Evolutionary conservation across 2,329 filamentous ascomycete species (phyloP).

Genomic region (Mariannaea sp.): DNA sequence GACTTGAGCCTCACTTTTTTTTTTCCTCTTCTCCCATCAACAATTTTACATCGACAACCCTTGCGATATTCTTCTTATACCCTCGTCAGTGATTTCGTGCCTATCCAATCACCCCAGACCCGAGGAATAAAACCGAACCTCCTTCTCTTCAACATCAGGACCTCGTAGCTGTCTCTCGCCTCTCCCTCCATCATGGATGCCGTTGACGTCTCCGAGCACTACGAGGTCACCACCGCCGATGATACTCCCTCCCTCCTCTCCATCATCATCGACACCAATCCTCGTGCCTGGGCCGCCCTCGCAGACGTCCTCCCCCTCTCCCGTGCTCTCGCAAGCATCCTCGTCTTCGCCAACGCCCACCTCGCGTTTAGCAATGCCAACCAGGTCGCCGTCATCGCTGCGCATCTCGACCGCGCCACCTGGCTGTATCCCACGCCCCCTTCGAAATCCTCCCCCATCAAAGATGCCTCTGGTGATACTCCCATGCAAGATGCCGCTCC

Average conservation of each 20-base stretch:
- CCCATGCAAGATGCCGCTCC: constrained; percentile 57
- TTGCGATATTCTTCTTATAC: background rate
- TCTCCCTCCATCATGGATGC: constrained; percentile 53
- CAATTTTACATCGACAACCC: background rate
- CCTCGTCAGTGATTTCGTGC: background rate
- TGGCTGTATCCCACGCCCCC: constrained; percentile 80
- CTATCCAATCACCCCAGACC: background rate
- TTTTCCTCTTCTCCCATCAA: background rate
- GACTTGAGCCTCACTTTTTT: constrained; percentile 8
- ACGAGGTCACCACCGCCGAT: constrained; percentile 58
- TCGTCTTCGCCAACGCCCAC: constrained; percentile 97
- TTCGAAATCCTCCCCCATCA: constrained; percentile 29
- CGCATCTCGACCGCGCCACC: constrained; percentile 81
- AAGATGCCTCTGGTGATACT: constrained; percentile 55
- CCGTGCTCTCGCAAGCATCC: constrained; percentile 81
- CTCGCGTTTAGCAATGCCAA: constrained; percentile 93
- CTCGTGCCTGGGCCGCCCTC: constrained; percentile 87
- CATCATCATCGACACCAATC: constrained; percentile 94
- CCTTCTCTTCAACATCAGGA: constrained; percentile 17
- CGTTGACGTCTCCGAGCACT: constrained; percentile 64
- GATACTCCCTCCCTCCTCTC: constrained; percentile 81
- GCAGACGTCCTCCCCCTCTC: constrained; percentile 76
- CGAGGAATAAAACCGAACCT: background rate
- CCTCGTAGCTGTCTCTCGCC: constrained; percentile 41
- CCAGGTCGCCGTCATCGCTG: constrained; percentile 88